A percentile compares a stretch with the other conserved stretches of the same genome.
Evolutionary conservation across 441 rosid species (phyloP).

Genomic region (Viola pubescens): DNA sequence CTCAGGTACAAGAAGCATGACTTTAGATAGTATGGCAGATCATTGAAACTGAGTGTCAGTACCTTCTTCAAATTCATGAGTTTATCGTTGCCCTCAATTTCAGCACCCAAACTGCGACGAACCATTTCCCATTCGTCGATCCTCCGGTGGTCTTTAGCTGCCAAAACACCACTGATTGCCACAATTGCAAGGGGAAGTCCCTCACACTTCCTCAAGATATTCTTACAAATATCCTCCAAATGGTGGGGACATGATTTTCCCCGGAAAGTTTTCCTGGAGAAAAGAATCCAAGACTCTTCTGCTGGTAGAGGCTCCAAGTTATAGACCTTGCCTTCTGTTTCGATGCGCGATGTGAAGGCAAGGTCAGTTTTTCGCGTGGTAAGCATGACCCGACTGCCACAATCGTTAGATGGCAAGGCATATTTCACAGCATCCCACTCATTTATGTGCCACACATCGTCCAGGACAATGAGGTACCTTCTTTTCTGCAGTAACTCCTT

Average conservation of each 20-base stretch:
- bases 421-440: slow-evolving; percentile 17
- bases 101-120: slow-evolving; percentile 7
- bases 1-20: slow-evolving; percentile 16
- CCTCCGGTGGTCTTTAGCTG: slow-evolving; percentile 9
- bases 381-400: slow-evolving; percentile 18
- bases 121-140: slow-evolving; percentile 18
- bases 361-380: slow-evolving; percentile 13
- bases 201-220: slow-evolving; percentile 25
- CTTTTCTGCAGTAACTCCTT: slow-evolving; percentile 5
- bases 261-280: slow-evolving; percentile 26
- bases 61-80: slow-evolving; percentile 5
- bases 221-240: slow-evolving; percentile 16
- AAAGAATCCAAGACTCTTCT: slow-evolving; percentile 23
- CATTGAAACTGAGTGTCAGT: slow-evolving; percentile 14
- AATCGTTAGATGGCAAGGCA: slow-evolving; percentile 9
- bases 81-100: slow-evolving; percentile 8
- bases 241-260: slow-evolving; percentile 18
- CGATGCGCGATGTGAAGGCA: slow-evolving; percentile 12
- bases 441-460: slow-evolving; percentile 17
- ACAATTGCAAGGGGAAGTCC: slow-evolving; percentile 34
- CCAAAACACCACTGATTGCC: slow-evolving; percentile 28
- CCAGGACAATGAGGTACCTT: slow-evolving; percentile 16
- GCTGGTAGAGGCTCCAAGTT: slow-evolving; percentile 15
- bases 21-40: slow-evolving; percentile 19
- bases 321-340: slow-evolving; percentile 3